A percentile compares a stretch with the other conserved stretches of the same genome.
Evolutionary conservation across 345 rosid genomes (phyloP).

Genomic region (Barbarea vulgaris): DNA sequence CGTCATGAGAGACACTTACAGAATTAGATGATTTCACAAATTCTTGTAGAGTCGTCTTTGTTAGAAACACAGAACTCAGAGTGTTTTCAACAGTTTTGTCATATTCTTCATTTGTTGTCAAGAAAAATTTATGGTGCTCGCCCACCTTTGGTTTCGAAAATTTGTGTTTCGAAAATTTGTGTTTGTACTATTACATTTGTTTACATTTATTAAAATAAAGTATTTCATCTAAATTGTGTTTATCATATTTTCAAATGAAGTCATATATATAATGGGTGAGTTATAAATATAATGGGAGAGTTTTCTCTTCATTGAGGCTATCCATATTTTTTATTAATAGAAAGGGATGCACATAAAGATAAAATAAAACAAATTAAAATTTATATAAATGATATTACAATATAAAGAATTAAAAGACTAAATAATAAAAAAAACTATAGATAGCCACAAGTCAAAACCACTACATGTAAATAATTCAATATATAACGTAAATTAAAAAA

Average conservation of each 20-base stretch:
- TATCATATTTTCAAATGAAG: not conserved
- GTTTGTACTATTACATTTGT: not conserved
- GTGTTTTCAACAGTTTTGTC: conserved; percentile 24
- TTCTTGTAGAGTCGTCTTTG: conserved; percentile 29
- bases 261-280: no score
- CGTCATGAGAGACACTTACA: not conserved
- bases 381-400: no score
- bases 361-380: no score
- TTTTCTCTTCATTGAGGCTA: no score
- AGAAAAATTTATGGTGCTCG: not conserved
- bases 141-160: not conserved
- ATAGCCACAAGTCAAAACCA: no score
- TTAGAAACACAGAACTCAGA: conserved; percentile 13
- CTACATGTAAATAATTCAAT: no score
- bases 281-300: no score
- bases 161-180: not conserved
- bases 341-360: no score
- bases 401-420: no score
- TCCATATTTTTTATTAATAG: no score
- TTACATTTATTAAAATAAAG: not conserved
- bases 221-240: not conserved
- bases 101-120: conserved; percentile 16
- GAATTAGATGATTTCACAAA: conserved; percentile 16
- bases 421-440: no score
- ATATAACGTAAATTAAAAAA: no score